phyloP scores from a whole-genome alignment of 2,329 filamentous ascomycete species.

The Diplodia intermedia region DNA sequence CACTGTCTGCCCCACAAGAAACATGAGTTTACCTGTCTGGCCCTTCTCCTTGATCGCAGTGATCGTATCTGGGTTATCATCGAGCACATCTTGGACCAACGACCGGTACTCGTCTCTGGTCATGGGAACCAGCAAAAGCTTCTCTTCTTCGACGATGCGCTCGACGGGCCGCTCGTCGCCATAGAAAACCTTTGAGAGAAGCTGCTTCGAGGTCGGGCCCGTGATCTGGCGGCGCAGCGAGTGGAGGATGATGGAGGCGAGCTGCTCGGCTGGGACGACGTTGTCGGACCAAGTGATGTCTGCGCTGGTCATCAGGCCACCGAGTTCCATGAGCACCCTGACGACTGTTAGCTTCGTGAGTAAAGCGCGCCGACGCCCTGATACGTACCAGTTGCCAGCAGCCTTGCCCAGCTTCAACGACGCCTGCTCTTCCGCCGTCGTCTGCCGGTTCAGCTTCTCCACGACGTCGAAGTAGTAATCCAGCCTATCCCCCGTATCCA shows the following conservation, averaged over 20 bases:
- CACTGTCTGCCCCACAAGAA: conserved; percentile 74
- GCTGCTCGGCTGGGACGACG: conserved; percentile 48
- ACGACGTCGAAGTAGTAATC: conserved; percentile 81
- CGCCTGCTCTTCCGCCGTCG: conserved; percentile 42
- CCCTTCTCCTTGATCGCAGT: conserved; percentile 63
- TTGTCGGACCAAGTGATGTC: conserved; percentile 51
- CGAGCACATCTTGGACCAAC: conserved; percentile 61
- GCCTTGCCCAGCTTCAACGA: conserved; percentile 50
- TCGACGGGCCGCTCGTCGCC: conserved; percentile 57
- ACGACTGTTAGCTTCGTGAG: background rate
- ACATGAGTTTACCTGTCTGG: conserved; percentile 70
- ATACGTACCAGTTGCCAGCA: conserved; percentile 63
- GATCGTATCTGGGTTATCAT: conserved; percentile 64
- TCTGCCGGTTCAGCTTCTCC: conserved; percentile 37
- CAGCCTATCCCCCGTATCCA: conserved; percentile 79
- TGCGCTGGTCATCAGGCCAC: conserved; percentile 52
- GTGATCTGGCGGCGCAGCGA: conserved; percentile 55
- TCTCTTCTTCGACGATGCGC: conserved; percentile 63
- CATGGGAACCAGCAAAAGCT: conserved; percentile 62
- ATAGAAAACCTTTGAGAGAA: conserved; percentile 63
- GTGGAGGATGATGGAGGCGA: conserved; percentile 54
- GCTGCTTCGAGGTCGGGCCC: conserved; percentile 64
- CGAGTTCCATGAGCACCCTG: conserved; percentile 60
- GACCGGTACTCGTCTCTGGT: conserved; percentile 62
- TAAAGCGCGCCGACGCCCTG: background rate